Evolutionary conservation across 2,329 filamentous ascomycete genomes (phyloP), one percentile per base, ranked within the genome.

Genomic region (Fusarium proliferatum): DNA sequence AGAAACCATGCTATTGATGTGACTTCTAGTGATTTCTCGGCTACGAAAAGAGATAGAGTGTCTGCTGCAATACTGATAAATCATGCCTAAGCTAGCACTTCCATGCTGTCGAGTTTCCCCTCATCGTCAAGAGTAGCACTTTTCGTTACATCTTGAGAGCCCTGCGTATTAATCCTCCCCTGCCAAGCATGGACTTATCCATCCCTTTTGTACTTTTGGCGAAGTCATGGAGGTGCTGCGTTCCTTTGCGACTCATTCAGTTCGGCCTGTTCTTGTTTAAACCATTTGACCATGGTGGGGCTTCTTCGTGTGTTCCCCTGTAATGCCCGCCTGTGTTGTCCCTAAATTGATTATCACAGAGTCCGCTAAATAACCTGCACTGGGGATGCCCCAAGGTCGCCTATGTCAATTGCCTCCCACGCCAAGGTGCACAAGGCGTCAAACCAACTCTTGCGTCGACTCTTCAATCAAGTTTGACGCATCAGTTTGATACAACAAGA

Each of bases 111-210:
- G 0, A 12, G 12, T 11, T 30, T 33, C 3, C 5, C 28, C 5
- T 17, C 7, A 9, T 23, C 11, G 2, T 12, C 30, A 13, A 13
- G 5, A 19, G 21, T 2, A 7, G 21, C 43, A 45, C 16, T 45
- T 4, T n/a, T 19, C 6, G 23, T 17, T 11, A 12, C 4, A 19
- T 12, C 41, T 8, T 30, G 2, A 8, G 1, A 51, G 10, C 21
- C 16, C 2, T 5, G 30, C 16, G 11, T 8, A 4, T 5, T 3
- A 5, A 34, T 19, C 13, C 11, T 51, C 5, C 11, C 5, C 8
- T 19, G 7, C 11, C 48, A 9, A 34, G 16, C 7, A 13, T 23
- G 48, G 5, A 17, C 15, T 7, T 2, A 9, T 16, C 3, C 3
- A 17, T 51, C 5, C 1, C 3, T 3, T 23, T 3, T 13, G 3